Base-by-base conservation (phyloP, 2,329 filamentous ascomycete species). In the Fonsecaea erecta region DNA sequence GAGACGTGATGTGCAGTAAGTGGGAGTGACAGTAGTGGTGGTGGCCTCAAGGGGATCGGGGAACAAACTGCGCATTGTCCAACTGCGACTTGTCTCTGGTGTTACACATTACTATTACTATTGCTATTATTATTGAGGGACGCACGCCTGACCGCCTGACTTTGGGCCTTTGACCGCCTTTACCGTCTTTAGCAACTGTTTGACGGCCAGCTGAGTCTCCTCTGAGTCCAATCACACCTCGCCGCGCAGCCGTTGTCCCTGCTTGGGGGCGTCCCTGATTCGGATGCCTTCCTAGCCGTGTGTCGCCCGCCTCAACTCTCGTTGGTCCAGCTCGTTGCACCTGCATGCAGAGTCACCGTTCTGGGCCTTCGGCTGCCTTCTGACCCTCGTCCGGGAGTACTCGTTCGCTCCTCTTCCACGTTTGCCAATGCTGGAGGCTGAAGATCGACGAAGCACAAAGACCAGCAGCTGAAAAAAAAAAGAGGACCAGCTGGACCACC, bases 241-340 rank as follows among this genome's bases (percentile, higher is more conserved):
- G 43, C 43, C 43, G 43, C 43, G 40, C 40, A 21, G n/a, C n/a
- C 40, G n/a, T 21, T 9, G n/a, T 21, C 40, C n/a, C 8, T 46
- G 40, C 9, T n/a, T n/a, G n/a, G n/a, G n/a, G n/a, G n/a, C n/a
- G 11, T 35, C 24, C 18, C 40, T 18, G 14, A 28, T 51, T 40
- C 24, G 57, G 57, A 40, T 35, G 40, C n/a, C n/a, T n/a, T n/a
- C n/a, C n/a, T n/a, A n/a, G n/a, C 35, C 14, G 43, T 46, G 28
- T 60, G 21, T 24, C 57, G 30, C 43, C 18, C n/a, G 21, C 9
- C 18, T 60, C 28, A 6, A 52, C 26, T 16, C 43, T 60, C 30
- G 48, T 52, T 35, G 43, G 35, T 21, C 40, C 18, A 34, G 46
- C 21, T 43, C 3, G 43, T 21, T 40, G 24, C 30, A 18, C 26